Percentiles rank a stretch among this genome's conserved stretches.
phyloP scores from a whole-genome alignment of 2,329 filamentous ascomycete genomes.

The Penicillium sp. region DNA sequence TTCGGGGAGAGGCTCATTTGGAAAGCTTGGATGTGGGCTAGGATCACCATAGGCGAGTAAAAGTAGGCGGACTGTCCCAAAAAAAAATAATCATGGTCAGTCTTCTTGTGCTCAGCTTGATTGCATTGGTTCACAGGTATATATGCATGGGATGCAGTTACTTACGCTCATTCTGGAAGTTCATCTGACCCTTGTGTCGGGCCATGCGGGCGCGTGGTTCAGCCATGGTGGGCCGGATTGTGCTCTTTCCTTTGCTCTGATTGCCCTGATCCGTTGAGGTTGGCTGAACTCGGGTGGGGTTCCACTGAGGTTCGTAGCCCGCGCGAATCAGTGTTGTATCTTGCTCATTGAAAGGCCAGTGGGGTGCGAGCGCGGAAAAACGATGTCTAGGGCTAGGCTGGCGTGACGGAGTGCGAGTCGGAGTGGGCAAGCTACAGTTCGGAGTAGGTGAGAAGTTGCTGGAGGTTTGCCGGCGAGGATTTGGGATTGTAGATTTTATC shows the following conservation, averaged over 20 bases:
- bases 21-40: conserved; percentile 60
- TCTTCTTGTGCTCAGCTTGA: not conserved
- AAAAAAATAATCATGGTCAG: not conserved
- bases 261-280: not conserved
- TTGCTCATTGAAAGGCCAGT: conserved; percentile 24
- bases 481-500: not conserved
- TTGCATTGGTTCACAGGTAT: not conserved
- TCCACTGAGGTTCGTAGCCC: conserved; percentile 26
- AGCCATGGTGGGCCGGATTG: conserved; percentile 51
- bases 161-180: conserved; percentile 52
- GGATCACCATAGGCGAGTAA: conserved; percentile 49
- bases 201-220: conserved; percentile 75
- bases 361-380: conserved; percentile 15
- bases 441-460: not conserved
- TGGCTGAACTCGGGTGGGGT: conserved; percentile 3
- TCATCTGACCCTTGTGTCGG: conserved; percentile 80
- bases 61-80: conserved; percentile 40
- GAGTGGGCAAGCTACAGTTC: not conserved
- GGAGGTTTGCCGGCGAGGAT: not conserved
- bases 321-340: conserved; percentile 25
- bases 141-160: conserved; percentile 61
- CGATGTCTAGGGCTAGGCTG: conserved; percentile 21
- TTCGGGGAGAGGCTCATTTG: conserved; percentile 72
- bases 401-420: not conserved
- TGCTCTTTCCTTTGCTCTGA: conserved; percentile 4